phyloP scores from a whole-genome alignment of 164 flowering plant genomes.

The Piper betle region DNA sequence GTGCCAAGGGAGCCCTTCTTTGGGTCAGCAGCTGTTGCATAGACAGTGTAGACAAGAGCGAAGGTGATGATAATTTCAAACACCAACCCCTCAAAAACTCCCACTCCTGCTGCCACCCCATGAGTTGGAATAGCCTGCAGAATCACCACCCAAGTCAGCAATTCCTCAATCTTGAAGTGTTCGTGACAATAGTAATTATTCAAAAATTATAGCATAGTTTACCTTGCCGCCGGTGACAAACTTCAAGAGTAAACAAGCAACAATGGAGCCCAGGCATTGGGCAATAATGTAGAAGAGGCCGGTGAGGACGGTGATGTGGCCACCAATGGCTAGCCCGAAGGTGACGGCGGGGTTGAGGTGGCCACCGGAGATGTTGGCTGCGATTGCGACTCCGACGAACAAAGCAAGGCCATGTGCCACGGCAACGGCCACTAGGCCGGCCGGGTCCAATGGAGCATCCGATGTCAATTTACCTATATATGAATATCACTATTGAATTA shows the following conservation, averaged over 20 bases:
- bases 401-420: slow-evolving; percentile 66
- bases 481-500: background rate
- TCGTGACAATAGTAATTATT: no score
- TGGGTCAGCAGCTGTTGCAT: slow-evolving; percentile 69
- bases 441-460: slow-evolving; percentile 45
- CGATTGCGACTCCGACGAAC: slow-evolving; percentile 63
- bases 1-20: slow-evolving; percentile 51
- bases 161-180: background rate
- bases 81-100: slow-evolving; percentile 27
- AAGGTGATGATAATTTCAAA: slow-evolving; percentile 56
- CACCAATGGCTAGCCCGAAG: slow-evolving; percentile 66
- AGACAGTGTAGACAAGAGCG: slow-evolving; percentile 61
- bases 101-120: slow-evolving; percentile 32
- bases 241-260: slow-evolving; percentile 56
- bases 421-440: slow-evolving; percentile 63
- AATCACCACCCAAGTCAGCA: background rate
- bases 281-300: slow-evolving; percentile 68
- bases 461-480: slow-evolving; percentile 41
- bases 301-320: slow-evolving; percentile 55
- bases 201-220: background rate
- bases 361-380: slow-evolving; percentile 77
- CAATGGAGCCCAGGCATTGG: slow-evolving; percentile 56
- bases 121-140: slow-evolving; percentile 40
- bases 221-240: slow-evolving; percentile 48
- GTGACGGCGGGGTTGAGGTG: slow-evolving; percentile 78